Evolutionary conservation across 106 monocot species (phyloP), one percentile per base, ranked within the genome.

Genomic region (Alisma plantagoaquatica): DNA sequence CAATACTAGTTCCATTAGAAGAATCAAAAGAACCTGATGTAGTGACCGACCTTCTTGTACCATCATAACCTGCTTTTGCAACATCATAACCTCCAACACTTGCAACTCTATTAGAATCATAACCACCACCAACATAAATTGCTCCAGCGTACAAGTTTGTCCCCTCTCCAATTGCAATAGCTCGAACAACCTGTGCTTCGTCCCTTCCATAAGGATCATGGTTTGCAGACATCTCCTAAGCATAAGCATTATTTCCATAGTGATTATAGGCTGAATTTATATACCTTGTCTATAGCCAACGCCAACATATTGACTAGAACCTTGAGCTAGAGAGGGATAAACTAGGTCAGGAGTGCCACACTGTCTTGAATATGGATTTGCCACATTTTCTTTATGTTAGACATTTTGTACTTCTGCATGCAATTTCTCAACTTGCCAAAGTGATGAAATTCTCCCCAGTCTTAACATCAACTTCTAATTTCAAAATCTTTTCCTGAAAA

Each of bases 371-470:
- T n/a, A n/a, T n/a, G n/a, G n/a, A n/a, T n/a, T n/a, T n/a, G n/a
- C n/a, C n/a, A n/a, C n/a, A 77, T 47, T 59, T 41, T 55, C 51
- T 54, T 51, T 70, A 27, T 73, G 70, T 62, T 86, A 63, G 49
- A 68, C 67, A 26, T 57, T 69, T 18, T 51, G n/a, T 23, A 86
- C 49, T 4, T 86, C 85, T 29, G 72, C 73, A 55, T 71, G 73
- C 30, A 86, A 61, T 53, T 77, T 86, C 28, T 86, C 86, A 12
- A 77, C 59, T 61, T 86, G 64, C 56, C 70, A 80, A 56, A 15
- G 77, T 64, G 31, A 81, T 48, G 26, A 80, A 53, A 12, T 33
- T 44, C 43, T 86, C 81, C 35, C 70, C 68, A 23, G 63, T 60
- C 54, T 26, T 53, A 24, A 81, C 68, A 50, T 81, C 81, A 44